These are phyloP conservation scores for Fraxinus excelsior DNA, from an alignment of 257 asterid species.

Conservation along the genomic window DNA sequence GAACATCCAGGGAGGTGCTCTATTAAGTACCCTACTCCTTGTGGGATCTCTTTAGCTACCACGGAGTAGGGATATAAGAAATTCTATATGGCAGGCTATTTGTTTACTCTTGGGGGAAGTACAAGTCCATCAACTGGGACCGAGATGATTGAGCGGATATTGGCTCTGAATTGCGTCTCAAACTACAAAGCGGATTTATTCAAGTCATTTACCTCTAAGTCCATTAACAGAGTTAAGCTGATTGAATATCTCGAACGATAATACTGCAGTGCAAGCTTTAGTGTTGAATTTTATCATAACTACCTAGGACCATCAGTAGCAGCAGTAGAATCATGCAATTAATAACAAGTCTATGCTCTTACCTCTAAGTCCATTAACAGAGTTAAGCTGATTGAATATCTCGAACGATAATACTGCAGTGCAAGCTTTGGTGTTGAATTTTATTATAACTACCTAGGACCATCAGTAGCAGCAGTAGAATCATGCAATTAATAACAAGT, in stretches of 20 bases:
- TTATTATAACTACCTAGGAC: slow-evolving; percentile 6
- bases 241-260: neutral
- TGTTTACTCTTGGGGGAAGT: neutral
- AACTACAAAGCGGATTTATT: neutral
- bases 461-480: slow-evolving; percentile 11
- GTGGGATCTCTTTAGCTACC: neutral
- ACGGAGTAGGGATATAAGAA: neutral
- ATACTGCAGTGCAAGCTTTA: neutral
- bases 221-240: neutral
- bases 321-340: slow-evolving; percentile 15
- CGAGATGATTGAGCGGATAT: neutral
- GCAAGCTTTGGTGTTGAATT: neutral
- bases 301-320: slow-evolving; percentile 5
- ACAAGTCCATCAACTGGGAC: neutral
- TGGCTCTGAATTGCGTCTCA: neutral
- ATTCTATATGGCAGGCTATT: neutral
- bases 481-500: neutral
- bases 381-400: neutral
- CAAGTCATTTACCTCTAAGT: neutral
- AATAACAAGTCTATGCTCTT: slow-evolving; percentile 1
- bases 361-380: neutral
- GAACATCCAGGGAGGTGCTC: neutral
- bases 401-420: neutral
- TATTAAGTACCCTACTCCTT: neutral
- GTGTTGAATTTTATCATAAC: neutral